Percentiles rank a stretch among this genome's conserved stretches.
Evolutionary conservation across 495 filamentous ascomycete genomes (phyloP).

Genomic region (Neurospora cerealis): DNA sequence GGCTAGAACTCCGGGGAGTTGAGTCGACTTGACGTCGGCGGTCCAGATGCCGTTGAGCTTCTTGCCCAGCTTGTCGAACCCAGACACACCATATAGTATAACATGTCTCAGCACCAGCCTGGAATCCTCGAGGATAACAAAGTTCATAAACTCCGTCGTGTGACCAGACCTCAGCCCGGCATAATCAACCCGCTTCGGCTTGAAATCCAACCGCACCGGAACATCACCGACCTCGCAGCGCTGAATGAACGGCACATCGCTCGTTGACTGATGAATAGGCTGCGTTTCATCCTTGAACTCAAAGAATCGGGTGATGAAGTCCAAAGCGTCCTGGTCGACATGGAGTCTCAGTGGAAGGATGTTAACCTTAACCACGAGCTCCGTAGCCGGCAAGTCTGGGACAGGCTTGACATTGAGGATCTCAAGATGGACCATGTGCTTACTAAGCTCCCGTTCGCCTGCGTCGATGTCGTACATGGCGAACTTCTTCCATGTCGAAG

Average conservation of each 20-base stretch:
- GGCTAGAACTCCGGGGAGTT: constrained; percentile 80
- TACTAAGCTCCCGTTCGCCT: constrained; percentile 71
- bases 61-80: constrained; percentile 79
- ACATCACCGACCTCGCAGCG: constrained; percentile 78
- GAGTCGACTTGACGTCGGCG: constrained; percentile 82
- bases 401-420: constrained; percentile 80
- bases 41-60: constrained; percentile 95
- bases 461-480: constrained; percentile 85
- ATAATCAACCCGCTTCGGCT: constrained; percentile 95
- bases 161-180: constrained; percentile 91
- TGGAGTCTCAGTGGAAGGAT: constrained; percentile 84
- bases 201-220: constrained; percentile 84
- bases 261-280: constrained; percentile 39
- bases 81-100: constrained; percentile 84
- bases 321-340: constrained; percentile 95
- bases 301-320: constrained; percentile 96
- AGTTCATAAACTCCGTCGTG: constrained; percentile 99
- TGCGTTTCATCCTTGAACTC: constrained; percentile 82
- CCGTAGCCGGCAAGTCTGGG: constrained; percentile 72
- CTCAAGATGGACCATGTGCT: constrained; percentile 83
- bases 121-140: constrained; percentile 81
- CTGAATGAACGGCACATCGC: constrained; percentile 81
- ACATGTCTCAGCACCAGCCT: constrained; percentile 79
- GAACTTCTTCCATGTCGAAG: constrained; percentile 98
- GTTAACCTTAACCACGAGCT: constrained; percentile 78